Evolutionary conservation across 768 basidiomycete species (phyloP).

Genomic region (Termitomyces sp.): DNA sequence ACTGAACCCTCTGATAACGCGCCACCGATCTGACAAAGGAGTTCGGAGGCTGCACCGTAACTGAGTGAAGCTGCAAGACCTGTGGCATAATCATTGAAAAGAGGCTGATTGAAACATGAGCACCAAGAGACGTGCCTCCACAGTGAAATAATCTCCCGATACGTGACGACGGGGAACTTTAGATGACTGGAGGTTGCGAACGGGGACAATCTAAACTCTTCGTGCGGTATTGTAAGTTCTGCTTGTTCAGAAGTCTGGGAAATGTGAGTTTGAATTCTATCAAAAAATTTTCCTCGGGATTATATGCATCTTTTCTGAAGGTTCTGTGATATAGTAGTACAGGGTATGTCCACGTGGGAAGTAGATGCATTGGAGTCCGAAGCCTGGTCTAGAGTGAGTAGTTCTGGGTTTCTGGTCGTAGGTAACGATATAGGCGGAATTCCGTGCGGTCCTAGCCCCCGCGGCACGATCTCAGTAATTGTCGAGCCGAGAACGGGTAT

Average conservation of each 20-base stretch:
- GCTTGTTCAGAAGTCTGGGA: background rate
- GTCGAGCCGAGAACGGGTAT: background rate
- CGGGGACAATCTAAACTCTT: constrained; percentile 14
- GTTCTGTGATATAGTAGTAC: background rate
- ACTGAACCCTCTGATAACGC: constrained; percentile 28
- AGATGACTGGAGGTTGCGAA: constrained; percentile 66
- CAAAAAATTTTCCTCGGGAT: background rate
- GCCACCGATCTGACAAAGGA: constrained; percentile 63
- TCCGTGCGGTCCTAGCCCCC: background rate
- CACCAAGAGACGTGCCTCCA: too few species aligned
- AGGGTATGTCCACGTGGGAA: too few species aligned
- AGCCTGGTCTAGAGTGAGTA: background rate
- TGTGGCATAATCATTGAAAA: too few species aligned
- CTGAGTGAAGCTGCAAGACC: constrained; percentile 83
- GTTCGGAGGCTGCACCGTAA: constrained; percentile 86
- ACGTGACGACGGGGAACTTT: constrained; percentile 97
- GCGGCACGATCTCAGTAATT: background rate
- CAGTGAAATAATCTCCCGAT: too few species aligned
- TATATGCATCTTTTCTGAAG: background rate
- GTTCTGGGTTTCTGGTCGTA: too few species aligned
- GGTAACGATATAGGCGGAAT: too few species aligned
- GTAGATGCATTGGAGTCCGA: too few species aligned
- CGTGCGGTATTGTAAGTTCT: background rate
- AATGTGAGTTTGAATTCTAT: background rate
- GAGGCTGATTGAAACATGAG: too few species aligned